These are phyloP conservation scores for Amaranthus cruentus DNA, from an alignment of 148 eudicot genomes.

Conservation along the genomic window DNA sequence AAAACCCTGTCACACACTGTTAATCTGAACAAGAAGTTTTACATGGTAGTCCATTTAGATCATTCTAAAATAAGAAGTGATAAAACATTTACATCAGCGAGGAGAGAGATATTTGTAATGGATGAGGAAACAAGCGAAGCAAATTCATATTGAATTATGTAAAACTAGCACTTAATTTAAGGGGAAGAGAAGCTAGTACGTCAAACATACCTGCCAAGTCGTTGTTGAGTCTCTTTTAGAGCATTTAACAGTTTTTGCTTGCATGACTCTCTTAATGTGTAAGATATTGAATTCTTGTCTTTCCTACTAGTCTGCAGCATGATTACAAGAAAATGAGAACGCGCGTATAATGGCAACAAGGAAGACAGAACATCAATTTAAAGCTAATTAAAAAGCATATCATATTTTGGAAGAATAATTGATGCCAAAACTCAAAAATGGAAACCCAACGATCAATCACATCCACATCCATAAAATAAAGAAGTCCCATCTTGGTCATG, in stretches of 20 bases:
- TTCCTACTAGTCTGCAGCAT: constrained; percentile 41
- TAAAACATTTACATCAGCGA: not conserved
- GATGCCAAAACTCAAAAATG: not conserved
- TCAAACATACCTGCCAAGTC: constrained; percentile 34
- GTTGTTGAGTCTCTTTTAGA: constrained; percentile 53
- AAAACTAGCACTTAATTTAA: no score
- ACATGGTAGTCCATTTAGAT: not conserved
- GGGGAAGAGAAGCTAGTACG: constrained; percentile 25
- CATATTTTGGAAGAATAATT: not conserved
- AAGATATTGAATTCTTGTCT: constrained; percentile 62
- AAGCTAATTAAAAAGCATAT: not conserved
- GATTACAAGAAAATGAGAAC: constrained; percentile 9
- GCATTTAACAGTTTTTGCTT: constrained; percentile 63
- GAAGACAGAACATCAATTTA: not conserved
- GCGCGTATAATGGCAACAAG: not conserved
- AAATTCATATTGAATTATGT: not conserved
- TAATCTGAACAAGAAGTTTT: not conserved
- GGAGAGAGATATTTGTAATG: not conserved
- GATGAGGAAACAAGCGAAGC: not conserved
- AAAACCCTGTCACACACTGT: not conserved
- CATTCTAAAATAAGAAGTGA: not conserved
- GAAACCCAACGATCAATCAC: constrained; percentile 1
- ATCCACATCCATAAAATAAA: not conserved
- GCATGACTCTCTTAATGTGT: constrained; percentile 57
- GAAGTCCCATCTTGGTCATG: not conserved